A percentile compares a stretch with the other conserved stretches of the same genome.
Evolutionary conservation across 139 green algal genomes (phyloP).

Genomic region (Chlorella sp.): DNA sequence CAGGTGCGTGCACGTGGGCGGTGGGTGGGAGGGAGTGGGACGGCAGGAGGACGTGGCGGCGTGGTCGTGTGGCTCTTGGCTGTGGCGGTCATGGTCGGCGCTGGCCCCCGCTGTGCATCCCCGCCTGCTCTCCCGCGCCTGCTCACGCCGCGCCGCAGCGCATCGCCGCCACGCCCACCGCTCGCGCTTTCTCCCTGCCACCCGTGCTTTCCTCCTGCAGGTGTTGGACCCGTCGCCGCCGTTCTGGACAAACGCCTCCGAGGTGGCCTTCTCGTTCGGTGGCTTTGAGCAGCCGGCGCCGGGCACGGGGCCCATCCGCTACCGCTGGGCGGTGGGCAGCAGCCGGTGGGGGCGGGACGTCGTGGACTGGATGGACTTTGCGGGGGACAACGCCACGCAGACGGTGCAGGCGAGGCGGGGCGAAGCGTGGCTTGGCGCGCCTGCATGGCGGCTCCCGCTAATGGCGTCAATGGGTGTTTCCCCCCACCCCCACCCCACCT

Average conservation of each 20-base stretch:
- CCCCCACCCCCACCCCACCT: not conserved
- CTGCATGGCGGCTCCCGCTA: not conserved
- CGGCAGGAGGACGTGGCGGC: too few relatives aligned
- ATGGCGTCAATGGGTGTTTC: too few relatives aligned
- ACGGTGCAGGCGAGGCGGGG: constrained; percentile 2
- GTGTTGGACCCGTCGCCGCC: constrained; percentile 26
- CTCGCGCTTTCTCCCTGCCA: too few relatives aligned
- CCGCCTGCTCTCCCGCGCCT: too few relatives aligned
- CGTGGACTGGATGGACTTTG: constrained; percentile 35
- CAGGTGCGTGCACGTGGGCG: too few relatives aligned
- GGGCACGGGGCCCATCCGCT: constrained; percentile 23
- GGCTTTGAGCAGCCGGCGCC: constrained; percentile 24
- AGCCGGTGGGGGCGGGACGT: constrained; percentile 37
- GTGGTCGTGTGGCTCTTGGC: too few relatives aligned
- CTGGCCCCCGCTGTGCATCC: too few relatives aligned
- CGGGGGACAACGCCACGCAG: constrained; percentile 7
- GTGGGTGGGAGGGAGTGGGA: too few relatives aligned
- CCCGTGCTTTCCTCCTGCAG: not conserved
- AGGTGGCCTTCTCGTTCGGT: constrained; percentile 48
- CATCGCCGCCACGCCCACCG: too few relatives aligned
- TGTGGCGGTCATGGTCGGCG: too few relatives aligned
- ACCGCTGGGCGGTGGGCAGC: constrained; percentile 58
- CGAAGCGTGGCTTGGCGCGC: not conserved
- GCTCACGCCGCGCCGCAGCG: too few relatives aligned
- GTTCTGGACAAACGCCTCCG: constrained; percentile 40